Conservation (phyloP, 2,329 filamentous ascomycete species). For the Paramyrothecium roridum region DNA sequence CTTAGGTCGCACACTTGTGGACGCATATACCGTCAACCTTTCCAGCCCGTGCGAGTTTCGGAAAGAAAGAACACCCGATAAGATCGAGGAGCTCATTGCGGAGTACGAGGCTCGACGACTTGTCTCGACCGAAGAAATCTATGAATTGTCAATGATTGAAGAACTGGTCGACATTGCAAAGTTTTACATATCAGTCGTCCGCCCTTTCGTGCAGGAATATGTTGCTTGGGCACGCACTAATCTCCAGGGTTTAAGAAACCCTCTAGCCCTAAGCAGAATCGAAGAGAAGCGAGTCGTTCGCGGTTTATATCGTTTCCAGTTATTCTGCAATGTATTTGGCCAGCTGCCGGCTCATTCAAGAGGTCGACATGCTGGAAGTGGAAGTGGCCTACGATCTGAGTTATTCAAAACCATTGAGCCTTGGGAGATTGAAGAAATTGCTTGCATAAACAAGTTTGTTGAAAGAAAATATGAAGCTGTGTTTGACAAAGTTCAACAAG, state of each 20-base stretch:
- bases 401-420: not conserved
- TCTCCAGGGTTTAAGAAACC: not conserved
- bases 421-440: not conserved
- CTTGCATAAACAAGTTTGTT: not conserved
- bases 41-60: not conserved
- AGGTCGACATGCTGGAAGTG: too few species aligned
- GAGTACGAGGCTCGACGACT: not conserved
- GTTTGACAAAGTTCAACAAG: not conserved
- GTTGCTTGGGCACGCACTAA: not conserved
- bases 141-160: not conserved
- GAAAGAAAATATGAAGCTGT: not conserved
- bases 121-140: not conserved
- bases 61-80: not conserved
- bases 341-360: not conserved
- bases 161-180: not conserved
- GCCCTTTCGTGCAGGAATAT: not conserved
- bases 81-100: not conserved
- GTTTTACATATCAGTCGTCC: not conserved
- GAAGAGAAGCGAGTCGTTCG: not conserved
- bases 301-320: constrained; percentile 1
- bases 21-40: not conserved
- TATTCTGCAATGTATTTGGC: not conserved
- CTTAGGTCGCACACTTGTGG: not conserved
- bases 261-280: not conserved
- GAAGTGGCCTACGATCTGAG: too few species aligned